Evolutionary conservation across 2,329 filamentous ascomycete species (phyloP), one percentile per base, ranked within the genome.

Genomic region (Pseudomassariella vexata): DNA sequence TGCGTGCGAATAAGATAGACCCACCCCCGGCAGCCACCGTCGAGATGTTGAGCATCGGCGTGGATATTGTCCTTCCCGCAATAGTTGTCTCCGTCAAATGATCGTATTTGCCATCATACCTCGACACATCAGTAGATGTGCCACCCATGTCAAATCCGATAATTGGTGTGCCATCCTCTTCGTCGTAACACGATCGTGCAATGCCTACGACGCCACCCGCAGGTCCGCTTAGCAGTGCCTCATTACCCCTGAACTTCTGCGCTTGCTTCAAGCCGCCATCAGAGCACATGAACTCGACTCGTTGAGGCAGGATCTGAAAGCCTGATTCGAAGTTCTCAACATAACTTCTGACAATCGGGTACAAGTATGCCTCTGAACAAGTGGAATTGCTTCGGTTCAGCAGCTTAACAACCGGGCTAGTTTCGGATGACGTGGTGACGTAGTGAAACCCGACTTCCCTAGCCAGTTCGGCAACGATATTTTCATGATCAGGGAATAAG

Each of bases 241-340:
- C 30, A 17, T 96, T 96, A 35, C 92, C 92, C 92, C 92, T 96
- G 65, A 98, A 98, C 55, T 96, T 96, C 54, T 98, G 90, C 15
- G 83, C 82, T 0, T 74, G 68, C 5, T 57, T 58, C 12, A 63
- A 46, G 3, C 61, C 60, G n/a, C 60, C 60, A 28, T 64, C 60
- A 24, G 47, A 64, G 48, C 82, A 79, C 79, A 84, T 85, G 47
- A 85, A 84, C 47, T 85, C 80, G 45, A 45, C 70, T 69, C 53
- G 73, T 64, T 5, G 67, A 62, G 17, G 78, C 66, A 16, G 80
- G 49, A 2, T 68, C 66, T 72, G 63, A 43, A 85, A 85, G 0
- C 81, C 79, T 3, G 68, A 65, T 39, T 73, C 66, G 45, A 85
- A 83, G 6, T 74, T 72, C 25, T 73, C 65, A 33, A 85, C 79